These are phyloP conservation scores for Aureobasidium sp. DNA, from an alignment of 2,329 filamentous ascomycete genomes.

Conservation along the genomic window DNA sequence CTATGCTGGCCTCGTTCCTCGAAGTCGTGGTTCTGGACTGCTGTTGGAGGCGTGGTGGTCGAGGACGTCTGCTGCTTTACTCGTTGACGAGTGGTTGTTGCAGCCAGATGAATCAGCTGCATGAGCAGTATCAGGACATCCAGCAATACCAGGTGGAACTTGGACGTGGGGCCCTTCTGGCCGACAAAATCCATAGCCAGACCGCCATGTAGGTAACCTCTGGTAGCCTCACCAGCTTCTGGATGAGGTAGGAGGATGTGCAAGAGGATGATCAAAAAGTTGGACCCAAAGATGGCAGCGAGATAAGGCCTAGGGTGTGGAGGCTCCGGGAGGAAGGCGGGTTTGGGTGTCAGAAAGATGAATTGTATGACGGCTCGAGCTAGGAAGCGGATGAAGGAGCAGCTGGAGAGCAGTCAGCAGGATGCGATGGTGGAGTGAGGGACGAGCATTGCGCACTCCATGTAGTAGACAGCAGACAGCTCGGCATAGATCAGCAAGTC, in stretches of 20 bases:
- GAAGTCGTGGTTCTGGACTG: constrained; percentile 47
- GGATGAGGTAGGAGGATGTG: constrained; percentile 37
- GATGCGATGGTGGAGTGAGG: too few relatives aligned
- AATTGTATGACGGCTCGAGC: constrained; percentile 48
- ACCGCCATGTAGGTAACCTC: constrained; percentile 53
- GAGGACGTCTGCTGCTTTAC: constrained; percentile 29
- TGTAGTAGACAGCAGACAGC: constrained; percentile 53
- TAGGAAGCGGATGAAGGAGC: constrained; percentile 49
- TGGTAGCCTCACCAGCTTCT: constrained; percentile 37
- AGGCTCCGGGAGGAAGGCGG: constrained; percentile 41
- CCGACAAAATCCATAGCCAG: constrained; percentile 58
- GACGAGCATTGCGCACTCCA: constrained; percentile 43
- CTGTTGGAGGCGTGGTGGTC: constrained; percentile 18
- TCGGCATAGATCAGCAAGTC: constrained; percentile 55
- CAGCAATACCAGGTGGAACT: constrained; percentile 42
- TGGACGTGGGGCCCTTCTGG: constrained; percentile 49
- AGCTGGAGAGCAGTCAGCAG: constrained; percentile 32
- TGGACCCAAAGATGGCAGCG: constrained; percentile 43
- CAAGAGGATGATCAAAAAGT: constrained; percentile 47
- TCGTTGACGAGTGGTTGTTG: constrained; percentile 44
- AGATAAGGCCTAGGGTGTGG: constrained; percentile 44
- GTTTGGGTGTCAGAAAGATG: constrained; percentile 51
- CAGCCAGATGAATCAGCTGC: constrained; percentile 49
- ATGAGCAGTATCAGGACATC: constrained; percentile 47
- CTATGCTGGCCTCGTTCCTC: constrained; percentile 46